Evolutionary conservation across 805 yeast species (phyloP).

Genomic region (Candida rishiriensis): DNA sequence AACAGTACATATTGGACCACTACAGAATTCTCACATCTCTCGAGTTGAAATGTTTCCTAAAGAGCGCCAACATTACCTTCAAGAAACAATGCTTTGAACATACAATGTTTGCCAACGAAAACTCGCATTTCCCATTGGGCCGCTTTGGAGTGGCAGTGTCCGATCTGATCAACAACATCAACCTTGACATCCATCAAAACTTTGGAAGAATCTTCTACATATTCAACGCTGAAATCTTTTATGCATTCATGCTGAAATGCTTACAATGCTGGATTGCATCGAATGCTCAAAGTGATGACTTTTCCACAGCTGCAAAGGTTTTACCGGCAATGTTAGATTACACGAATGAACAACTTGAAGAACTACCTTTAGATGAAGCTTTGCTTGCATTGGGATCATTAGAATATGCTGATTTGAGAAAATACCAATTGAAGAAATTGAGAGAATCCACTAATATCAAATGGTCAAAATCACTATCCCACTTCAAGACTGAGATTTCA

Average conservation of each 20-base stretch:
- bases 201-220: conserved; percentile 39
- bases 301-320: conserved; percentile 44
- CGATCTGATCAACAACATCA: conserved; percentile 16
- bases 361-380: conserved; percentile 39
- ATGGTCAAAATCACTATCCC: conserved; percentile 44
- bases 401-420: conserved; percentile 48
- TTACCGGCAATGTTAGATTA: conserved; percentile 34
- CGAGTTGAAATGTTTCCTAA: conserved; percentile 51
- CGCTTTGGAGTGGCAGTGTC: conserved; percentile 33
- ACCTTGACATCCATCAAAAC: conserved; percentile 28
- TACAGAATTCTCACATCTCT: conserved; percentile 48
- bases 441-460: conserved; percentile 31
- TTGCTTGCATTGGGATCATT: conserved; percentile 37
- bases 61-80: conserved; percentile 54
- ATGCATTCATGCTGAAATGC: conserved; percentile 51
- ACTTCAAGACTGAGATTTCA: conserved; percentile 46
- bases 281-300: conserved; percentile 48
- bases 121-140: conserved; percentile 47
- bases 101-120: conserved; percentile 52
- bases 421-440: conserved; percentile 44
- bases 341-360: conserved; percentile 16
- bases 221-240: conserved; percentile 50
- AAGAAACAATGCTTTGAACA: conserved; percentile 62
- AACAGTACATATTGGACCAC: conserved; percentile 36
- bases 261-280: conserved; percentile 65